A percentile compares a stretch with the other conserved stretches of the same genome.
phyloP scores from a whole-genome alignment of 225 moss, liverwort and hornwort species.

The Climacium dendroides region DNA sequence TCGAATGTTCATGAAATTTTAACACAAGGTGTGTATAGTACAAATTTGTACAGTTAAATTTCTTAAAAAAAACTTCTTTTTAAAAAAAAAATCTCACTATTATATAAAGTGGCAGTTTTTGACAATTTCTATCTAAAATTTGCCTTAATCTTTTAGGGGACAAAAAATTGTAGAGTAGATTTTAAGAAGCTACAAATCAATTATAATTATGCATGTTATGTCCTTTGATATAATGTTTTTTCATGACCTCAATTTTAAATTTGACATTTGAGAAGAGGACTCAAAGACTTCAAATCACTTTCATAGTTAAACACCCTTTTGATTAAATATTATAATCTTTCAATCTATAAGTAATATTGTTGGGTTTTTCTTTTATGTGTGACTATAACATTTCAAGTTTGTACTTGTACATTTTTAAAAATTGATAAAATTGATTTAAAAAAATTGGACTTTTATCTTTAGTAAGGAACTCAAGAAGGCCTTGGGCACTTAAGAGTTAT shows the following conservation, averaged over 20 bases:
- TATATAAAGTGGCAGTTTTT: too few relatives aligned
- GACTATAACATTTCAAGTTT: neutral
- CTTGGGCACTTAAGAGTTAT: neutral
- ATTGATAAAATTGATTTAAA: neutral
- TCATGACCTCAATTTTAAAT: neutral
- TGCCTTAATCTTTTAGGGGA: too few relatives aligned
- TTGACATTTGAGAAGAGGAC: neutral
- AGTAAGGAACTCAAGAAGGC: accelerated
- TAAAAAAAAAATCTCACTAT: too few relatives aligned
- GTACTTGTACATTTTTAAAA: neutral
- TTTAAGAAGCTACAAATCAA: too few relatives aligned
- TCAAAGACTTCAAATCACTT: neutral
- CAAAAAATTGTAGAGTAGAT: too few relatives aligned
- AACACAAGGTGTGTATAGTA: too few relatives aligned
- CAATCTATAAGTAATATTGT: neutral
- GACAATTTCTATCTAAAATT: too few relatives aligned
- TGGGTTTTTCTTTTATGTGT: neutral
- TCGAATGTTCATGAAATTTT: too few relatives aligned
- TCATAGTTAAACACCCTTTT: neutral
- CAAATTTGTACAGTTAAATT: too few relatives aligned
- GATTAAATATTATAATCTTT: neutral
- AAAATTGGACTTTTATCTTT: neutral
- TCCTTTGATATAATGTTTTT: too few relatives aligned
- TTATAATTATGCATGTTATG: too few relatives aligned
- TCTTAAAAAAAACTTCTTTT: too few relatives aligned